Conservation (phyloP, 2,329 filamentous ascomycete genomes). For the Penicillium italicum region DNA sequence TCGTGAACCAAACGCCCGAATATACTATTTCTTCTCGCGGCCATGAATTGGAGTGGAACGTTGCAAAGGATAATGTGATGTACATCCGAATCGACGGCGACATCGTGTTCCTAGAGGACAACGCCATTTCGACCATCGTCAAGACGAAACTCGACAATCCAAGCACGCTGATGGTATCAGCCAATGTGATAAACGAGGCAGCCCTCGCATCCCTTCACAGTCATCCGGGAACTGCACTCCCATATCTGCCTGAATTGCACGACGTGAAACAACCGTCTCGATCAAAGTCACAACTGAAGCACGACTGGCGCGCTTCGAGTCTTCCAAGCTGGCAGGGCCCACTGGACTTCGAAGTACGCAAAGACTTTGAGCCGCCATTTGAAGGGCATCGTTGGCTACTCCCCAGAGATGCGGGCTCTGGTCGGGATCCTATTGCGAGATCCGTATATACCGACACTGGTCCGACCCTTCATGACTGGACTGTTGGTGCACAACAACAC, state of each 20-base stretch:
- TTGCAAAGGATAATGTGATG: slow-evolving; percentile 28
- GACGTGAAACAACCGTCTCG: slow-evolving; percentile 17
- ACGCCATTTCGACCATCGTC: slow-evolving; percentile 52
- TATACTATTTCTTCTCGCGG: slow-evolving; percentile 25
- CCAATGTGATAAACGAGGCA: slow-evolving; percentile 57
- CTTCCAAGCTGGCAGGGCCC: slow-evolving; percentile 38
- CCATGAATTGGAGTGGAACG: slow-evolving; percentile 15
- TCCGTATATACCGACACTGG: slow-evolving; percentile 49
- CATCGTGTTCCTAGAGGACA: slow-evolving; percentile 42
- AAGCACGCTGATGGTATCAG: slow-evolving; percentile 51
- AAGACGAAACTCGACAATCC: slow-evolving; percentile 52
- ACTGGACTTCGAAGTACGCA: slow-evolving; percentile 26
- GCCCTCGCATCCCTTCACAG: slow-evolving; percentile 54
- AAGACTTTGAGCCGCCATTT: slow-evolving; percentile 29
- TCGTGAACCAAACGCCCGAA: slow-evolving; percentile 28
- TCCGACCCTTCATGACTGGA: slow-evolving; percentile 49
- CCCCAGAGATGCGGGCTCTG: slow-evolving; percentile 35
- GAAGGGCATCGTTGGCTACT: slow-evolving; percentile 52
- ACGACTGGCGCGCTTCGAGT: slow-evolving; percentile 33
- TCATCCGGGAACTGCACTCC: slow-evolving; percentile 51
- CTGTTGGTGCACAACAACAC: slow-evolving; percentile 47
- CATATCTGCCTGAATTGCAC: slow-evolving; percentile 51
- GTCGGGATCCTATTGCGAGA: slow-evolving; percentile 47
- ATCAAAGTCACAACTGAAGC: slow-evolving; percentile 13
- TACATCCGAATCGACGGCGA: slow-evolving; percentile 47